Conservation (phyloP, 768 basidiomycete genomes). For the Flagelloscypha sp. region DNA sequence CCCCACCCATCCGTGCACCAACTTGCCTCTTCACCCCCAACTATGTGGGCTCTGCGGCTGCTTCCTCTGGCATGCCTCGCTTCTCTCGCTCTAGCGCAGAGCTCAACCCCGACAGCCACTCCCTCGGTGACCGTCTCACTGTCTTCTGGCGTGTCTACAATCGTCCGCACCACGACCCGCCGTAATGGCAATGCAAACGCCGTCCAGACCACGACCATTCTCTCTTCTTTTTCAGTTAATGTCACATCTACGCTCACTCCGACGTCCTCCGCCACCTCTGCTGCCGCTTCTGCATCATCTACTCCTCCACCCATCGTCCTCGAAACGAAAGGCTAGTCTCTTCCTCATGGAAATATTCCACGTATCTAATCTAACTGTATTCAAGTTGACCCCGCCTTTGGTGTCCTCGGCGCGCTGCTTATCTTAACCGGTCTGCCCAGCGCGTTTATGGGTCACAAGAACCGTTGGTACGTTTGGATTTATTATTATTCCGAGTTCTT, state of each 20-base stretch:
- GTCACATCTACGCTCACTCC: conserved; percentile 41
- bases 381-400: conserved; percentile 85
- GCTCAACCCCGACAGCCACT: conserved; percentile 15
- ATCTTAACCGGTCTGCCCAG: conserved; percentile 86
- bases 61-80: conserved; percentile 19
- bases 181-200: conserved; percentile 41
- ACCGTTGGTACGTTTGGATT: conserved; percentile 66
- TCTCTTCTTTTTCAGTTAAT: conserved; percentile 58
- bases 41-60: conserved; percentile 10
- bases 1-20: conserved; percentile 11
- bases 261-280: conserved; percentile 27
- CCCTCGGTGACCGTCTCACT: conserved; percentile 14
- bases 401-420: conserved; percentile 78
- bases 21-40: conserved; percentile 4
- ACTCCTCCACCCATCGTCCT: conserved; percentile 34
- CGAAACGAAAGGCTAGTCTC: too few relatives aligned
- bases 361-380: too few relatives aligned
- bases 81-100: conserved; percentile 32
- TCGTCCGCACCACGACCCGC: conserved; percentile 40
- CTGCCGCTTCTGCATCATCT: conserved; percentile 33
- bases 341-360: too few relatives aligned
- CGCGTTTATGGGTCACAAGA: conserved; percentile 91
- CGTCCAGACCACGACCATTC: conserved; percentile 44
- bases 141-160: conserved; percentile 19
- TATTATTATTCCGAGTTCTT: conserved; percentile 10